A percentile compares a stretch with the other conserved stretches of the same genome.
Evolutionary conservation across 2,329 filamentous ascomycete species (phyloP).

Genomic region (Trichophyton verrucosum): DNA sequence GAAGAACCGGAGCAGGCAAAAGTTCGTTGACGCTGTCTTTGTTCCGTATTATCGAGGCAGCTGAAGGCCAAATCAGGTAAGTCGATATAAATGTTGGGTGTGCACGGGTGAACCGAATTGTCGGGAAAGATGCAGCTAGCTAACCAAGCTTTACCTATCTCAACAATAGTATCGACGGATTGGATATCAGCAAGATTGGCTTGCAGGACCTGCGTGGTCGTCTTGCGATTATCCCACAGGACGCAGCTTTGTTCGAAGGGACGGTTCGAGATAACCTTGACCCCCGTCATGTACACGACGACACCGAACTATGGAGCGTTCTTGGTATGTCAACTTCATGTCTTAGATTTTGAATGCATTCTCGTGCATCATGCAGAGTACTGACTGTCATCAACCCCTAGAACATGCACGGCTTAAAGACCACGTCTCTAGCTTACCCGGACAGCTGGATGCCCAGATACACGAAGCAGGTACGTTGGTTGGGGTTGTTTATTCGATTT

Average conservation of each 20-base stretch:
- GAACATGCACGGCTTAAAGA: conserved; percentile 91
- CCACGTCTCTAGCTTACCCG: conserved; percentile 73
- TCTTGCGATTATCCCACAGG: conserved; percentile 93
- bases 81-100: conserved; percentile 7
- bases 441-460: conserved; percentile 78
- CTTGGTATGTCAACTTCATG: conserved; percentile 44
- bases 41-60: conserved; percentile 90
- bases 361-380: neutral
- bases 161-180: conserved; percentile 57
- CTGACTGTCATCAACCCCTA: conserved; percentile 22
- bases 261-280: conserved; percentile 91
- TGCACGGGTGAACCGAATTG: neutral
- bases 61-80: conserved; percentile 58
- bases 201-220: conserved; percentile 77
- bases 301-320: conserved; percentile 94
- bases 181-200: conserved; percentile 85
- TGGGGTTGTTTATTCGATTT: neutral
- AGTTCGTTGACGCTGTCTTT: conserved; percentile 83
- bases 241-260: conserved; percentile 89
- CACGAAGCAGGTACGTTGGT: conserved; percentile 74
- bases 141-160: conserved; percentile 11
- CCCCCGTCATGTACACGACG: conserved; percentile 86
- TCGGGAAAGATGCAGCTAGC: conserved; percentile 4
- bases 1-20: conserved; percentile 90
- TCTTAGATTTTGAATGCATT: neutral